phyloP scores from a whole-genome alignment of 108 stramenopile genomes.

The Cyclotella sp. region DNA sequence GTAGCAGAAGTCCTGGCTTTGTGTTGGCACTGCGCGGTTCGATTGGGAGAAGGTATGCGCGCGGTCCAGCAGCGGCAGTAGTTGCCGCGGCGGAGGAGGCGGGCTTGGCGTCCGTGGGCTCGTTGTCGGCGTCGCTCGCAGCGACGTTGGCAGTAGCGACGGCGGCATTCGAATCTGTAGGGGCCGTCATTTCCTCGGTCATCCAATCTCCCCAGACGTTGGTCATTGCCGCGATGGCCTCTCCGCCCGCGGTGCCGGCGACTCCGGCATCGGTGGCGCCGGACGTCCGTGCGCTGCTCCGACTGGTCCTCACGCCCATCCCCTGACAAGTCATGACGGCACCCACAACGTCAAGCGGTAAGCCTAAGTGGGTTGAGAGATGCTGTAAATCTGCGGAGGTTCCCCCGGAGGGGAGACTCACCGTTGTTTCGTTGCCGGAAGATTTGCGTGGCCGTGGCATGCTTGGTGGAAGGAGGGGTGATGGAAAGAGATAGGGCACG shows the following conservation, averaged over 20 bases:
- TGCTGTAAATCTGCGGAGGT: slow-evolving; percentile 16
- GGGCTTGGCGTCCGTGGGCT: not conserved
- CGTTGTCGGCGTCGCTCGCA: not conserved
- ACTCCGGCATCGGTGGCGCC: slow-evolving; percentile 22
- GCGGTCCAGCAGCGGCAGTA: slow-evolving; percentile 23
- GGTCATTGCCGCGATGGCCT: slow-evolving; percentile 53
- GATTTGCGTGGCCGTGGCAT: slow-evolving; percentile 15
- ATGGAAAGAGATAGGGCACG: too few relatives aligned
- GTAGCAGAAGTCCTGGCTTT: slow-evolving; percentile 64
- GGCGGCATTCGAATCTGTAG: not conserved
- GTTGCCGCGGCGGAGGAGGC: not conserved
- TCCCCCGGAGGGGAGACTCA: slow-evolving; percentile 31
- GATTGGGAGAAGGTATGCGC: slow-evolving; percentile 47
- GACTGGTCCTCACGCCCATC: slow-evolving; percentile 56
- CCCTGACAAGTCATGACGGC: slow-evolving; percentile 81
- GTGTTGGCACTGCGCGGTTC: slow-evolving; percentile 3
- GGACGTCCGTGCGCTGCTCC: slow-evolving; percentile 9
- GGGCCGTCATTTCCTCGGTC: slow-evolving; percentile 68
- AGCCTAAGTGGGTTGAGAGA: slow-evolving; percentile 17
- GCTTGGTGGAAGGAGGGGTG: not conserved
- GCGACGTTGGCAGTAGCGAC: not conserved
- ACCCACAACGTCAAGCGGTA: slow-evolving; percentile 62
- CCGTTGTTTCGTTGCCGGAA: not conserved
- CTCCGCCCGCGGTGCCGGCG: slow-evolving; percentile 21
- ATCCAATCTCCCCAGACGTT: slow-evolving; percentile 90